Evolutionary conservation across 2,329 filamentous ascomycete species (phyloP), one percentile per base, ranked within the genome.

Genomic region (Hymenoscyphus albidus): DNA sequence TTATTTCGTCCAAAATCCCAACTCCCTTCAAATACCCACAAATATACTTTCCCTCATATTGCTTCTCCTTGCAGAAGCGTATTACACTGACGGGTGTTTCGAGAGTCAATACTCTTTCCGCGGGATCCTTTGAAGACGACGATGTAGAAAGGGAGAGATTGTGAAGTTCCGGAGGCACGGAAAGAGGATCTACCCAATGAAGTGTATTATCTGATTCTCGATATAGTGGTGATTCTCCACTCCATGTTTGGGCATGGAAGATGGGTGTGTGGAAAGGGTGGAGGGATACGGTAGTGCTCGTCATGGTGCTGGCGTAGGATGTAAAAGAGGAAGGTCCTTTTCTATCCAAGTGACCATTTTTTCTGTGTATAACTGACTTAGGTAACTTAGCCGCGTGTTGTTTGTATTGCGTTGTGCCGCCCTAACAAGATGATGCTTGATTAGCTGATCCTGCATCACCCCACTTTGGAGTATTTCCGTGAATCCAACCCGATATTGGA

Each of bases 21-120:
- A 78, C 72, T 3, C 76, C 77, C 61, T 74, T 73, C 67, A 76
- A 76, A 61, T 78, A 78, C n/a, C 76, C 76, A 48, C 72, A 76
- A 63, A 78, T 76, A 63, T 78, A 78, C 62, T 76, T 77, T 2
- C 75, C 74, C 3, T 14, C 27, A 32, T 35, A 9, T 18, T 74
- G 71, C n/a, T 71, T 68, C 44, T 70, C 65, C 55, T 71, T 69
- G 31, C 76, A 73, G 68, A 78, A 78, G 51, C 72, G 74, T 1
- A 70, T 68, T 2, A 78, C 76, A 2, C 75, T 76, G 10, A 78
- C 73, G 62, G 75, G 77, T 59, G 78, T 76, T 35, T 71, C 69
- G 0, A 78, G 71, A 16, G 70, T 35, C 1, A 77, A 16, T 1
- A 77, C 66, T 5, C 71, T 70, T 2, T 74, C 71, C 22, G 35